Conservation (phyloP, 805 yeast genomes). For the Candida patagonica region DNA sequence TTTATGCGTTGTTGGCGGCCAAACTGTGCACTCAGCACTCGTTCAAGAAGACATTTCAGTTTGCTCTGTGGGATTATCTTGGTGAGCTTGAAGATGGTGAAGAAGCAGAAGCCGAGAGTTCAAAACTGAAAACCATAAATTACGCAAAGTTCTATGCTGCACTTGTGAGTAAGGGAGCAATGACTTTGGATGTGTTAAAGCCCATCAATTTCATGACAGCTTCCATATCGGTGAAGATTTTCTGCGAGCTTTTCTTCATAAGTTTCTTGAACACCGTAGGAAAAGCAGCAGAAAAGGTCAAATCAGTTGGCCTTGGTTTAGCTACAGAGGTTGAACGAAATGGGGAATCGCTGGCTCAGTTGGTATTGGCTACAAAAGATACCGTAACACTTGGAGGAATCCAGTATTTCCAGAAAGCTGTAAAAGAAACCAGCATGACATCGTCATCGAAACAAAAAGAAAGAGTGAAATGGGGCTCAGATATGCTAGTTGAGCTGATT, state of each 20-base stretch:
- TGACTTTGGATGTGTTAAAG: constrained; percentile 65
- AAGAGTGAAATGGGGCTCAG: constrained; percentile 62
- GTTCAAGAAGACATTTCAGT: constrained; percentile 76
- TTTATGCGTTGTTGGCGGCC: constrained; percentile 70
- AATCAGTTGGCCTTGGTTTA: background rate
- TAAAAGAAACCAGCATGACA: constrained; percentile 20
- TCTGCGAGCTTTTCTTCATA: constrained; percentile 65
- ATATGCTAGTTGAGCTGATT: constrained; percentile 43
- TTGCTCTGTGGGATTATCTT: constrained; percentile 78
- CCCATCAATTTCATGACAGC: constrained; percentile 66
- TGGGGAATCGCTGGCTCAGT: constrained; percentile 40
- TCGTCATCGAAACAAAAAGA: constrained; percentile 42
- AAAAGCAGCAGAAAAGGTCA: constrained; percentile 23
- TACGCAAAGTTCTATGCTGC: constrained; percentile 75
- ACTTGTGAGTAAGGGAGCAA: constrained; percentile 60
- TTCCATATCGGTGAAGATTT: constrained; percentile 49
- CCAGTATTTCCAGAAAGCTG: constrained; percentile 41
- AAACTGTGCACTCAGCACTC: constrained; percentile 66
- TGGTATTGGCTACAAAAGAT: constrained; percentile 47
- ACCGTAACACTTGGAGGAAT: constrained; percentile 57
- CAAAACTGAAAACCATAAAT: constrained; percentile 53
- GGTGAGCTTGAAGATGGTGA: constrained; percentile 37
- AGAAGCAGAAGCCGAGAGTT: constrained; percentile 30
- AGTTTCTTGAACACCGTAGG: constrained; percentile 51
- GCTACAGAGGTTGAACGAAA: constrained; percentile 31